Conservation (phyloP, 176 grass and related monocot species). For the Hsuehochloa calcarea region DNA sequence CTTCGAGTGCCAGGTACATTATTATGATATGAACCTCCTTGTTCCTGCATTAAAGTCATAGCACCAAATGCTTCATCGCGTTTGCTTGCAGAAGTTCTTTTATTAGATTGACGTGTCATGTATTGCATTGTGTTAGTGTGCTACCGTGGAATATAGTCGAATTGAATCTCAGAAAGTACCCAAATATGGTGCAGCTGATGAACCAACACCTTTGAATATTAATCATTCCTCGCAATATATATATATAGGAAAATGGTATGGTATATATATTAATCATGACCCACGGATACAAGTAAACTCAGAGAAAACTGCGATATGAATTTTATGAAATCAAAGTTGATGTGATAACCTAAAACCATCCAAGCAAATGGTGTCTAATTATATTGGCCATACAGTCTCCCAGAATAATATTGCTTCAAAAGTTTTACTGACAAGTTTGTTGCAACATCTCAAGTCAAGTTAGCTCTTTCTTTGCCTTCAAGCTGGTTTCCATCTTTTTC, state of each 20-base stretch:
- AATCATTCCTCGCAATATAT: not conserved
- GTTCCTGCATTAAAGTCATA: not conserved
- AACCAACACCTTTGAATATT: not conserved
- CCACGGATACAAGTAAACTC: slow-evolving; percentile 19
- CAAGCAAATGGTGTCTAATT: not conserved
- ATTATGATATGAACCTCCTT: not conserved
- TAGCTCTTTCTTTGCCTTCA: not conserved
- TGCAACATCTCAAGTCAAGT: not conserved
- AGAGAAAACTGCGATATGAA: not conserved
- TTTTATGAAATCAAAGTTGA: not conserved
- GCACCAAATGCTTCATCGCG: not conserved
- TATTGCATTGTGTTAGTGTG: not conserved
- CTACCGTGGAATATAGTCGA: not conserved
- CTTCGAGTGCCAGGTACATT: slow-evolving; percentile 65
- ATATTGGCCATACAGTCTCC: not conserved
- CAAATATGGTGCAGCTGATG: not conserved
- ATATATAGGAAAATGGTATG: too few relatives aligned
- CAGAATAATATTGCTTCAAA: not conserved
- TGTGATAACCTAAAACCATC: not conserved
- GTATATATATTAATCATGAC: not conserved
- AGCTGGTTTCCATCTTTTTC: slow-evolving; percentile 14
- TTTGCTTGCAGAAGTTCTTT: not conserved
- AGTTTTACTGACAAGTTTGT: not conserved
- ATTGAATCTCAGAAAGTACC: not conserved
- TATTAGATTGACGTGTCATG: not conserved